A percentile compares a stretch with the other conserved stretches of the same genome.
Evolutionary conservation across 139 green algal species (phyloP).

Genomic region (Axilococcus clingmanii): DNA sequence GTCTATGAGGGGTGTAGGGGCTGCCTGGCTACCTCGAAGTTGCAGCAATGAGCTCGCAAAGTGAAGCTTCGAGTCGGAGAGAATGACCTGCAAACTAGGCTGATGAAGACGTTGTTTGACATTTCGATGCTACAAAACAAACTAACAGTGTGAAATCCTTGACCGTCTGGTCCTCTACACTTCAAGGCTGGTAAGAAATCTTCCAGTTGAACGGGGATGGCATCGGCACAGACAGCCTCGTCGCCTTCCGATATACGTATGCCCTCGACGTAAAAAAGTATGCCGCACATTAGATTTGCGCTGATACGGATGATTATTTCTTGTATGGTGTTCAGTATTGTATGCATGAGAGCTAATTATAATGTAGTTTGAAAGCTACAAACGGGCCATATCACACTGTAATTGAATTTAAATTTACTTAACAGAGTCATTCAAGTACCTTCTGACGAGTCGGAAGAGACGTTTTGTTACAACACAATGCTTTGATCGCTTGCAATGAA

Average conservation of each 20-base stretch:
- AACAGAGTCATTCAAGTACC: neutral
- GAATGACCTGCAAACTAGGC: neutral
- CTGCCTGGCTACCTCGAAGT: conserved; percentile 30
- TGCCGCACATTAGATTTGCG: conserved; percentile 6
- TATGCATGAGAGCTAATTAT: neutral
- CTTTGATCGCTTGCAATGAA: neutral
- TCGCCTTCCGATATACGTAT: neutral
- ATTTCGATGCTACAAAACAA: neutral
- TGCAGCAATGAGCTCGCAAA: conserved; percentile 57
- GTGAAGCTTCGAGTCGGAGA: neutral
- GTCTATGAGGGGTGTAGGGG: conserved; percentile 6
- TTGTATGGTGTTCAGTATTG: neutral
- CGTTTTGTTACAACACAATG: neutral
- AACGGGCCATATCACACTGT: neutral
- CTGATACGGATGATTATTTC: neutral
- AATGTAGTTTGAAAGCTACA: neutral
- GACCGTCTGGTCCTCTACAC: neutral
- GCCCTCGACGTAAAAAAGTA: neutral
- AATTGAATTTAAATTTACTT: conserved; percentile 1
- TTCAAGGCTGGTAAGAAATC: neutral
- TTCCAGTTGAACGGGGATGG: neutral
- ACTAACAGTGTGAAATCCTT: neutral
- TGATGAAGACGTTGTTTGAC: neutral
- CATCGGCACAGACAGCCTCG: neutral
- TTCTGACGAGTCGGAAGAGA: neutral